Conservation (phyloP, 805 yeast species). For the Komagataella pseudopastoris region DNA sequence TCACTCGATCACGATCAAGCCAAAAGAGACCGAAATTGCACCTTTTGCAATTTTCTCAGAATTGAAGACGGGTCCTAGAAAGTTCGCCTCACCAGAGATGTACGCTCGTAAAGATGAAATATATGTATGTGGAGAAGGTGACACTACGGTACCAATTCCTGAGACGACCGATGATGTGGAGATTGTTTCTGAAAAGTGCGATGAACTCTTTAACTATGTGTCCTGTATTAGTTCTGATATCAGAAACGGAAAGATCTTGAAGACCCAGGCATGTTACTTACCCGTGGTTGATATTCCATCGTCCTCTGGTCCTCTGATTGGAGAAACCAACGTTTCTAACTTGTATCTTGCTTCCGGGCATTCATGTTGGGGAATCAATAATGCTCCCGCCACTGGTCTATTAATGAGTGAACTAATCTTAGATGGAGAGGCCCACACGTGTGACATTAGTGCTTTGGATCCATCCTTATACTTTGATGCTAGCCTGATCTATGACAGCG, state of each 20-base stretch:
- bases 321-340: slow-evolving; percentile 78
- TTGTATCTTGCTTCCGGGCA: slow-evolving; percentile 83
- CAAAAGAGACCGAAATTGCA: slow-evolving; percentile 52
- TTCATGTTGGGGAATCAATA: slow-evolving; percentile 98
- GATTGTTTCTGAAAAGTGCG: slow-evolving; percentile 79
- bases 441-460: slow-evolving; percentile 71
- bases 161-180: slow-evolving; percentile 91
- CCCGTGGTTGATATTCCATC: slow-evolving; percentile 93
- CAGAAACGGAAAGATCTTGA: slow-evolving; percentile 58
- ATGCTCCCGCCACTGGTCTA: slow-evolving; percentile 96
- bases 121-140: slow-evolving; percentile 96
- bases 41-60: slow-evolving; percentile 95
- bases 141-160: slow-evolving; percentile 78
- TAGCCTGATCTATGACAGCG: slow-evolving; percentile 17
- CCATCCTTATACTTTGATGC: slow-evolving; percentile 86
- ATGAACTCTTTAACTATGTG: slow-evolving; percentile 71
- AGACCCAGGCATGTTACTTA: slow-evolving; percentile 87
- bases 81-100: slow-evolving; percentile 82
- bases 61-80: slow-evolving; percentile 49
- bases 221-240: slow-evolving; percentile 61
- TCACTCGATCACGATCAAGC: slow-evolving; percentile 85
- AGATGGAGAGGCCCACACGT: slow-evolving; percentile 70
- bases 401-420: slow-evolving; percentile 75
- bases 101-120: slow-evolving; percentile 94
- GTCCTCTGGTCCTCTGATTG: slow-evolving; percentile 85